Conservation (phyloP, 306 rosid species). For the Glycyrrhiza uralensis region DNA sequence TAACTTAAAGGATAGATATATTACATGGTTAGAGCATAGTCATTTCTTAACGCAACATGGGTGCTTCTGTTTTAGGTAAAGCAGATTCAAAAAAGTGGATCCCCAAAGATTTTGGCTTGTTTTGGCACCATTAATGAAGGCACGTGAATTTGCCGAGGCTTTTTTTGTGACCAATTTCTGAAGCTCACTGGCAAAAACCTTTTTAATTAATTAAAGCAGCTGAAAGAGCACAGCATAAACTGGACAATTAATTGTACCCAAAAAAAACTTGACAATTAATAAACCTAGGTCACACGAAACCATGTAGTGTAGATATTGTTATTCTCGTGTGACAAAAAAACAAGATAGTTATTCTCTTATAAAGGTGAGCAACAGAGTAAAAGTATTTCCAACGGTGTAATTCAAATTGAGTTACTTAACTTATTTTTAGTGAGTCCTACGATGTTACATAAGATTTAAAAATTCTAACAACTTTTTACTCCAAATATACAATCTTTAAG, state of each 20-base stretch:
- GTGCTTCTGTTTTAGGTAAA: neutral
- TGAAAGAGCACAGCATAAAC: neutral
- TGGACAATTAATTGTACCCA: too few relatives aligned
- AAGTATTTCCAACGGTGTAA: too few relatives aligned
- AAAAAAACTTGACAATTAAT: too few relatives aligned
- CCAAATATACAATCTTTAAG: too few relatives aligned
- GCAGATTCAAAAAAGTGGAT: constrained; percentile 13
- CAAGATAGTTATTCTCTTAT: too few relatives aligned
- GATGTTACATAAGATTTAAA: too few relatives aligned
- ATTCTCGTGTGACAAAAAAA: too few relatives aligned
- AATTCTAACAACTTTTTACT: too few relatives aligned
- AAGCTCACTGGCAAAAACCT: neutral
- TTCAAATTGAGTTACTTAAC: too few relatives aligned
- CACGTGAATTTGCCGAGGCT: constrained; percentile 25
- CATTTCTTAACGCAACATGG: neutral
- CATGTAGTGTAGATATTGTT: too few relatives aligned
- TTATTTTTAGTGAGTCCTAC: too few relatives aligned
- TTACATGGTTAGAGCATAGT: neutral
- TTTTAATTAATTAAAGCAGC: neutral
- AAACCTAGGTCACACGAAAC: constrained; percentile 23
- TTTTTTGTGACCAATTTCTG: constrained; percentile 7
- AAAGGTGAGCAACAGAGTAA: too few relatives aligned
- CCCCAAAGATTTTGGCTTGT: neutral
- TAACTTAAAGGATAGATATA: neutral
- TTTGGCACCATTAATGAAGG: constrained; percentile 30